Conservation (phyloP, 768 basidiomycete genomes). For the Amanita rubescens region DNA sequence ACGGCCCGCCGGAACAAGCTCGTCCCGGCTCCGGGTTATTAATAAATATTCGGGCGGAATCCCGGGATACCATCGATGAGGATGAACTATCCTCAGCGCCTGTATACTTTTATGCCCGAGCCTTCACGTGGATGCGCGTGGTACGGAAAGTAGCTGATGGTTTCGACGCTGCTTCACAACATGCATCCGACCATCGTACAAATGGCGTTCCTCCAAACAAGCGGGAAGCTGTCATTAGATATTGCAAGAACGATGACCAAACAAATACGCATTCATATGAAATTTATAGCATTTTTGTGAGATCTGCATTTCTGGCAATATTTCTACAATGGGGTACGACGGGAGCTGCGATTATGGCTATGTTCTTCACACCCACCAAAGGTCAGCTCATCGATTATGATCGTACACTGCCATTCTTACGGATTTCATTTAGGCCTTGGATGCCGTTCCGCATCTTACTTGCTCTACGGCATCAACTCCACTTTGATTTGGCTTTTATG, state of each 20-base stretch:
- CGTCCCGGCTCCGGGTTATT: neutral
- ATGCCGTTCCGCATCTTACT: neutral
- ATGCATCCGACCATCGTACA: neutral
- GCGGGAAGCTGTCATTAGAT: neutral
- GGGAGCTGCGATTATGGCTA: slow-evolving; percentile 16
- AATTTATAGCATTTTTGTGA: slow-evolving; percentile 9
- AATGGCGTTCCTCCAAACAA: neutral
- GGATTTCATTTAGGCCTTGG: neutral
- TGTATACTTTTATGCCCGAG: slow-evolving; percentile 18
- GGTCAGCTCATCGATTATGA: slow-evolving; percentile 9
- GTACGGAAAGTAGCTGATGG: slow-evolving; percentile 9
- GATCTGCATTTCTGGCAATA: slow-evolving; percentile 13
- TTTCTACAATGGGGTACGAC: slow-evolving; percentile 21
- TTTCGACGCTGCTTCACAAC: slow-evolving; percentile 9
- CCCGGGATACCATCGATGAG: neutral
- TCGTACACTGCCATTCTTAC: neutral
- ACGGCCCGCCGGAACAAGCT: neutral
- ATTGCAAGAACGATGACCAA: neutral
- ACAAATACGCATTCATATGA: neutral
- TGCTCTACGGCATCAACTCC: slow-evolving; percentile 17
- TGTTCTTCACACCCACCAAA: slow-evolving; percentile 16
- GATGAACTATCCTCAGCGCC: slow-evolving; percentile 16
- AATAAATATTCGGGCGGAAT: slow-evolving; percentile 13
- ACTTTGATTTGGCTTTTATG: slow-evolving; percentile 19
- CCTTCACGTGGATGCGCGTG: slow-evolving; percentile 14